These are phyloP conservation scores for Ballota nigra DNA, from an alignment of 257 asterid genomes.

Conservation along the genomic window DNA sequence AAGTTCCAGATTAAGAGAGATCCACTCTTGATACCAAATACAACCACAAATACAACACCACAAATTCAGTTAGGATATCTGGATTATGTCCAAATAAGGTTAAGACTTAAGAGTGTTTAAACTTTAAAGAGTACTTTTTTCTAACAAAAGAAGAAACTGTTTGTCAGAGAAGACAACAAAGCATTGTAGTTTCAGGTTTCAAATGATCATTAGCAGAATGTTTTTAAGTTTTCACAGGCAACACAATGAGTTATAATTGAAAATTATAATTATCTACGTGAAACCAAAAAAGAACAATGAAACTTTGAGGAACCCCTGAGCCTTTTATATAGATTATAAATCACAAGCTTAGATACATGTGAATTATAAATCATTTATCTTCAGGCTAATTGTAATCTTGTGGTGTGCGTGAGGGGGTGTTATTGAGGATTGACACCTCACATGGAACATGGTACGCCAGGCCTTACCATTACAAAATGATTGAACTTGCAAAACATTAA, in stretches of 20 bases:
- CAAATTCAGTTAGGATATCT: neutral
- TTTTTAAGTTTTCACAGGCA: neutral
- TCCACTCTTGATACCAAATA: neutral
- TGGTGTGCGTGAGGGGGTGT: neutral
- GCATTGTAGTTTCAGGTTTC: slow-evolving; percentile 4
- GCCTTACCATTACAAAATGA: neutral
- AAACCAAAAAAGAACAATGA: neutral
- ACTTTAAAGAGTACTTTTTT: neutral
- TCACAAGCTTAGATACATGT: neutral
- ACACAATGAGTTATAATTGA: neutral
- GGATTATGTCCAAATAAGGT: slow-evolving; percentile 1
- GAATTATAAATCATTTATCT: neutral
- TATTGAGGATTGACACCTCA: neutral
- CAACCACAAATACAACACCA: slow-evolving; percentile 2
- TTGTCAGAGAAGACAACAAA: neutral
- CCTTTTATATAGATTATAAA: neutral
- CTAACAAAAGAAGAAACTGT: neutral
- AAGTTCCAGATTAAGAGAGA: neutral
- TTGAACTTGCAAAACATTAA: neutral
- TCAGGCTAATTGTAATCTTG: neutral
- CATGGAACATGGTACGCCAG: neutral
- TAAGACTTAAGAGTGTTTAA: slow-evolving; percentile 2
- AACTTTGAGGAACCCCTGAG: neutral
- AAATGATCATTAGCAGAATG: neutral
- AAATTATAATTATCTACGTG: neutral